phyloP scores from a whole-genome alignment of 371 early-diverging fungal genomes.

The Syncephalis plumigaleata region DNA sequence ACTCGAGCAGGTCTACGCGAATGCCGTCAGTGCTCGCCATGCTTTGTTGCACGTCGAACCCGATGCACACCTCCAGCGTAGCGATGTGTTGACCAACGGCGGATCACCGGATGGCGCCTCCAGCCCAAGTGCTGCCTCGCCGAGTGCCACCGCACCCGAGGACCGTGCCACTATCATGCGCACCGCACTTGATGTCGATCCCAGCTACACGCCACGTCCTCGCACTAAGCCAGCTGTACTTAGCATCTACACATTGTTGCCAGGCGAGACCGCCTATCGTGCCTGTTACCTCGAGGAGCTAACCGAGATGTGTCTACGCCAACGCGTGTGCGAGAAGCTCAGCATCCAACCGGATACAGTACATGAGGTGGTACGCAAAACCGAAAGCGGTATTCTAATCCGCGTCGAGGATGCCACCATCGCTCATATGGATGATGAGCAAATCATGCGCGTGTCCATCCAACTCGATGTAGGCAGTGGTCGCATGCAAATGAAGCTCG shows the following conservation, averaged over 20 bases:
- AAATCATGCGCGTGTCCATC: constrained; percentile 22
- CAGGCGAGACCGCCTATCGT: constrained; percentile 20
- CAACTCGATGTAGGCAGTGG: too few species aligned
- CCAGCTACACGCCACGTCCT: constrained; percentile 14
- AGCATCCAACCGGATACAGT: constrained; percentile 18
- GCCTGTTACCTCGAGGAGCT: constrained; percentile 31
- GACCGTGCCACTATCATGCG: neutral
- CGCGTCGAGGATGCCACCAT: constrained; percentile 28
- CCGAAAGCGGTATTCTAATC: constrained; percentile 19
- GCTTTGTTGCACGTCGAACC: constrained; percentile 4
- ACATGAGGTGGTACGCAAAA: constrained; percentile 18
- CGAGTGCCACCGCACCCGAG: neutral
- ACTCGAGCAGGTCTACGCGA: constrained; percentile 11
- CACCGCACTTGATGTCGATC: constrained; percentile 11
- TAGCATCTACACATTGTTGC: constrained; percentile 26
- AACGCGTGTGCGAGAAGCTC: constrained; percentile 23
- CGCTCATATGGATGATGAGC: constrained; percentile 26
- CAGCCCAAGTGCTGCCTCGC: neutral
- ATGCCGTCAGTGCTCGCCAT: constrained; percentile 14
- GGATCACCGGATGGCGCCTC: neutral
- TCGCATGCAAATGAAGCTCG: too few species aligned
- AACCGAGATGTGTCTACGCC: constrained; percentile 18
- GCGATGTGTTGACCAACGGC: neutral
- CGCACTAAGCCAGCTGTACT: constrained; percentile 17
- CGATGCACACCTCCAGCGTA: neutral